Evolutionary conservation across 23 red algal species (phyloP).

Genomic region (Chondrus crispus): DNA sequence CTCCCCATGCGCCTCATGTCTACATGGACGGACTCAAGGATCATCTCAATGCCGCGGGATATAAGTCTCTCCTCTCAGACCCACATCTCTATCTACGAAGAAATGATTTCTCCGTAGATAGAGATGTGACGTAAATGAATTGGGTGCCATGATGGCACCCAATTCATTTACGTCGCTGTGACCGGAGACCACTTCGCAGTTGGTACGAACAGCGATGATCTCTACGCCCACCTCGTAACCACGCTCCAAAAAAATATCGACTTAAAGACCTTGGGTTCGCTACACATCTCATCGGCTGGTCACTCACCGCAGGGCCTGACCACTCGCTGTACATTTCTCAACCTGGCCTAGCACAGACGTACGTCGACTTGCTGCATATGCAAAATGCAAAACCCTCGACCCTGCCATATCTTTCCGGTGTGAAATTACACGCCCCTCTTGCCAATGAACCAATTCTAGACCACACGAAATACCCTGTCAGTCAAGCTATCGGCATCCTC

Average conservation of each 20-base stretch:
- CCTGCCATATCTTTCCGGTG: background rate
- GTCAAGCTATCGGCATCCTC: background rate
- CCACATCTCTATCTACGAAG: background rate
- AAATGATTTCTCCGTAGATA: no score
- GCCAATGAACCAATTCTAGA: background rate
- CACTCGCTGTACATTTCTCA: background rate
- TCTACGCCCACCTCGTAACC: background rate
- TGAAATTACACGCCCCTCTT: background rate
- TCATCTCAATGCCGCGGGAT: background rate
- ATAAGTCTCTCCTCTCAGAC: background rate
- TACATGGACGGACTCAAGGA: background rate
- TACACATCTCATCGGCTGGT: background rate
- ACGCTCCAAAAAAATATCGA: background rate
- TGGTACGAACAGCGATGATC: background rate
- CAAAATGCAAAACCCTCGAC: background rate
- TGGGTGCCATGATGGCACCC: no score
- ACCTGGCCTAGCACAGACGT: background rate
- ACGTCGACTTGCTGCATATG: background rate
- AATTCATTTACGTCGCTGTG: background rate
- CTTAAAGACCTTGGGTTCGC: background rate
- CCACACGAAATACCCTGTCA: background rate
- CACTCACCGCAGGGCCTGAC: background rate
- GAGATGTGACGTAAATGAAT: background rate
- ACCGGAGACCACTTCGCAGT: background rate
- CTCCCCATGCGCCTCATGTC: background rate